Conservation (phyloP, 2,329 filamentous ascomycete genomes). For the Aspergillus hiratsukae region DNA sequence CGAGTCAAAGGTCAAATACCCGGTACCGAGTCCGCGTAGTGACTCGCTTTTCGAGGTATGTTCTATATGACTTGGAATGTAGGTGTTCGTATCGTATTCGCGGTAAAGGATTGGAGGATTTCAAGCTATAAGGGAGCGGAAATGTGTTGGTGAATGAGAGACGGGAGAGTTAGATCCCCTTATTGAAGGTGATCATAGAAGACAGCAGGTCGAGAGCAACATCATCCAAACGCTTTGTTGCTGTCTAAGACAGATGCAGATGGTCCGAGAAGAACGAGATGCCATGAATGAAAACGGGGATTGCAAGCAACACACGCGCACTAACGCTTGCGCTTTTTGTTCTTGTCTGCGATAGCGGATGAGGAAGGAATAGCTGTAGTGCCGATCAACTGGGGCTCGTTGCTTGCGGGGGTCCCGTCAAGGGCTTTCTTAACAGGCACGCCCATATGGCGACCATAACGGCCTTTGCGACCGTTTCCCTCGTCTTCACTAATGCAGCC, state of each 20-base stretch:
- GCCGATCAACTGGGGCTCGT: slow-evolving; percentile 44
- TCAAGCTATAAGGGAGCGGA: slow-evolving; percentile 4
- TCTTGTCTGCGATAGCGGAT: slow-evolving; percentile 50
- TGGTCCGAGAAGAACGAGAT: background rate
- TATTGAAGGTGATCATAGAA: background rate
- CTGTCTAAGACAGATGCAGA: background rate
- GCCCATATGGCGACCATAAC: slow-evolving; percentile 71
- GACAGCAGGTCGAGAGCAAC: background rate
- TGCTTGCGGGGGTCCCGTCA: slow-evolving; percentile 48
- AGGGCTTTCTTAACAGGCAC: slow-evolving; percentile 58
- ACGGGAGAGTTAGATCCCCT: slow-evolving; percentile 4
- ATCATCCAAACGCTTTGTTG: background rate
- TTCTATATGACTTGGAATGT: background rate
- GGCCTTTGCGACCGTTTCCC: slow-evolving; percentile 91
- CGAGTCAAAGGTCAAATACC: background rate
- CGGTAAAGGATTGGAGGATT: slow-evolving; percentile 2
- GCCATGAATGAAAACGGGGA: background rate
- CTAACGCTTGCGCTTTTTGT: slow-evolving; percentile 66
- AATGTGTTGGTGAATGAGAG: slow-evolving; percentile 4
- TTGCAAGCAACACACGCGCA: background rate
- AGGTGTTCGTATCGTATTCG: slow-evolving; percentile 1
- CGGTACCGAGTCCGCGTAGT: background rate
- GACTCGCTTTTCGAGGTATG: background rate
- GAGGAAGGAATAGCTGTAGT: slow-evolving; percentile 27
- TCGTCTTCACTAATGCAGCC: slow-evolving; percentile 97